Percentiles rank a stretch among this genome's conserved stretches.
These are phyloP conservation scores for Singerocomus rubriflavus DNA, from an alignment of 1,284 basidiomycete species.

Conservation along the genomic window DNA sequence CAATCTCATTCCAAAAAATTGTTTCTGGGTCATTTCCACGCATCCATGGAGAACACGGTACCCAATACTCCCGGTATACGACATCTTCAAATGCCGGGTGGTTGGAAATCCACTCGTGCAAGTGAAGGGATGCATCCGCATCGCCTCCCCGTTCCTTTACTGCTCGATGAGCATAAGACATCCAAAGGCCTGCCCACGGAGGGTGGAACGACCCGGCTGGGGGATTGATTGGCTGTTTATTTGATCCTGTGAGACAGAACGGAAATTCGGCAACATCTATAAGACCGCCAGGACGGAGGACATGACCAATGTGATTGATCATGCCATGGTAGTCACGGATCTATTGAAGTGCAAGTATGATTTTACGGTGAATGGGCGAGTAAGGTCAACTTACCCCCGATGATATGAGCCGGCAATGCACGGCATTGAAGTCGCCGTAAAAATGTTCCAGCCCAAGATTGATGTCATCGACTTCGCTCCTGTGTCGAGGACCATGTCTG, in stretches of 20 bases:
- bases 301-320: slow-evolving; percentile 63
- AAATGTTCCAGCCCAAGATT: slow-evolving; percentile 80
- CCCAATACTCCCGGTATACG: slow-evolving; percentile 53
- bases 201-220: slow-evolving; percentile 40
- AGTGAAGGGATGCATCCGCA: slow-evolving; percentile 54
- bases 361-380: slow-evolving; percentile 8
- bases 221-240: slow-evolving; percentile 44
- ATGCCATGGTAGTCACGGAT: slow-evolving; percentile 65
- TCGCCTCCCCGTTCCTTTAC: slow-evolving; percentile 56
- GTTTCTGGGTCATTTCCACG: slow-evolving; percentile 31
- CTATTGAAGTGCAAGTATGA: slow-evolving; percentile 35
- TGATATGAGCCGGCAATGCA: slow-evolving; percentile 65
- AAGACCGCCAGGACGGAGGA: slow-evolving; percentile 67
- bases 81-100: slow-evolving; percentile 56
- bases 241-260: slow-evolving; percentile 54
- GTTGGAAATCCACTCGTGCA: slow-evolving; percentile 50
- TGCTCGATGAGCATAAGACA: slow-evolving; percentile 49
- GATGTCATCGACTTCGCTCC: slow-evolving; percentile 79
- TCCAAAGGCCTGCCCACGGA: slow-evolving; percentile 61
- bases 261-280: slow-evolving; percentile 67
- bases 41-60: slow-evolving; percentile 54
- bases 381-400: slow-evolving; percentile 54
- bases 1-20: slow-evolving; percentile 33
- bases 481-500: slow-evolving; percentile 29
- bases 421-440: slow-evolving; percentile 70